A percentile compares a stretch with the other conserved stretches of the same genome.
These are phyloP conservation scores for Solanum tarapatanum DNA, from an alignment of 257 asterid species.

Conservation along the genomic window DNA sequence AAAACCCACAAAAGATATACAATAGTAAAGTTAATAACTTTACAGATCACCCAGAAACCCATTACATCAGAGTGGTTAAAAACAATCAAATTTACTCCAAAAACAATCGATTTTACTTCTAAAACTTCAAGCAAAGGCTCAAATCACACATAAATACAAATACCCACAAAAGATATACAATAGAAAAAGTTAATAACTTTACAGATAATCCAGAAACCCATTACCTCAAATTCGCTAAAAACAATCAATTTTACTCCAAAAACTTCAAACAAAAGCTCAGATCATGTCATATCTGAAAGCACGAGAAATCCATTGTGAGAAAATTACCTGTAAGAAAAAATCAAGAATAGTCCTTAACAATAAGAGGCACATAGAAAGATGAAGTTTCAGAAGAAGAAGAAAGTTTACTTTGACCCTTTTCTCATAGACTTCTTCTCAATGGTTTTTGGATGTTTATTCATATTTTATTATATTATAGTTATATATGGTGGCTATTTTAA, in stretches of 20 bases:
- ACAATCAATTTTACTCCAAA: neutral
- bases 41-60: neutral
- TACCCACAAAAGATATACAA: neutral
- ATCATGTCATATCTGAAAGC: neutral
- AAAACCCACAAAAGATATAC: neutral
- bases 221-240: conserved; percentile 33
- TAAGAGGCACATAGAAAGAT: neutral
- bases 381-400: neutral
- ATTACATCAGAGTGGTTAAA: conserved; percentile 36
- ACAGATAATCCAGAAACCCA: neutral
- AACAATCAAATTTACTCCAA: neutral
- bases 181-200: neutral
- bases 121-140: neutral
- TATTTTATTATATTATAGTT: neutral
- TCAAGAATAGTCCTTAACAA: neutral
- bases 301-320: neutral
- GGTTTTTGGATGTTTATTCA: neutral
- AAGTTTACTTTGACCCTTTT: neutral
- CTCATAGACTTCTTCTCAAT: neutral
- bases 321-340: neutral
- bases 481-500: neutral
- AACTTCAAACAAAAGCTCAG: neutral
- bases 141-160: neutral
- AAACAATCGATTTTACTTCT: neutral
- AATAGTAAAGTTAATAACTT: neutral